phyloP scores from a whole-genome alignment of 73 alveolate species.

The Urostyla sp. region DNA sequence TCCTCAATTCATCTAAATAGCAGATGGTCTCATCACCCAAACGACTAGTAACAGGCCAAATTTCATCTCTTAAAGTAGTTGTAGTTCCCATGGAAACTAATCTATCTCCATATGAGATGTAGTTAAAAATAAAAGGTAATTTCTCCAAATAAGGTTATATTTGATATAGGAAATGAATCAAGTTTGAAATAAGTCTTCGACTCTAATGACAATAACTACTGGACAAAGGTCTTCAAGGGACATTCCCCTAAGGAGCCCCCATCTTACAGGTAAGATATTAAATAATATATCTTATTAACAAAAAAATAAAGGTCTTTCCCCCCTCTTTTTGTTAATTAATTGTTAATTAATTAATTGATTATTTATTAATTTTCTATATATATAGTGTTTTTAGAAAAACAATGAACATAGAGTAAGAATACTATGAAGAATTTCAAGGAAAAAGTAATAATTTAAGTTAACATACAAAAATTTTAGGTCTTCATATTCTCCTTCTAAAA shows the following conservation, averaged over 20 bases:
- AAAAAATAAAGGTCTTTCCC: no score
- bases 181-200: slow-evolving; percentile 61
- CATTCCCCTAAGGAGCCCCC: slow-evolving; percentile 76
- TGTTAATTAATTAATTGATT: no score
- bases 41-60: no score
- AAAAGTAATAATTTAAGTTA: not conserved
- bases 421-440: slow-evolving; percentile 22
- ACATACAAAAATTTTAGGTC: not conserved
- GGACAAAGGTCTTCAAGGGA: slow-evolving; percentile 66
- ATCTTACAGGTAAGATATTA: slow-evolving; percentile 31
- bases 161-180: slow-evolving; percentile 46
- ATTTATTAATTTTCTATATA: no score
- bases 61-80: slow-evolving; percentile 18
- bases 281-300: not conserved
- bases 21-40: no score
- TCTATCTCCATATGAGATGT: slow-evolving; percentile 31
- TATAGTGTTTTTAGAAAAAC: slow-evolving; percentile 25
- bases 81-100: slow-evolving; percentile 68
- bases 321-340: no score
- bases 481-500: slow-evolving; percentile 62
- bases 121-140: slow-evolving; percentile 50
- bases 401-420: slow-evolving; percentile 25
- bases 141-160: not conserved
- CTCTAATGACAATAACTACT: slow-evolving; percentile 47
- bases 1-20: no score